Base-by-base conservation (phyloP, 352 stramenopile species). In the Globisporangium emineosum region DNA sequence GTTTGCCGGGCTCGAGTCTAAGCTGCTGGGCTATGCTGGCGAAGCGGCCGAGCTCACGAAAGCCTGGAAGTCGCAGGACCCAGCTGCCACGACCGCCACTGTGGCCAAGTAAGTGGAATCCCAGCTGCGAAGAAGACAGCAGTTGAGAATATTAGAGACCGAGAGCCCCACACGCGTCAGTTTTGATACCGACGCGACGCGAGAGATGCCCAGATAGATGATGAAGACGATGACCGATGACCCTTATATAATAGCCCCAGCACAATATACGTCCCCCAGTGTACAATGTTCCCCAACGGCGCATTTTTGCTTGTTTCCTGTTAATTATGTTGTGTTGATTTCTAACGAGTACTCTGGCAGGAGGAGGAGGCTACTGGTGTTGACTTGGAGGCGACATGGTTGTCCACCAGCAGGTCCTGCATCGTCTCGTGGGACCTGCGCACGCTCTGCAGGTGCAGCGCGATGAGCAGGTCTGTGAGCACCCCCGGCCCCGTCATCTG, bases 1-100 rank as follows among this genome's bases (percentile, higher is more conserved):
- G 51, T 88, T 88, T 35, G 77, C 71, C 0, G 60, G 43, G 5
- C 68, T 88, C n/a, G 79, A 88, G 57, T 25, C 69, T 27, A 64
- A 65, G 35, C 57, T 88, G 51, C 60, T 88, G 49, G 68, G 70
- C 17, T 85, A 71, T 55, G 71, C 81, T 10, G 55, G 70, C 0
- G 71, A 86, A 23, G 79, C 75, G 5, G 73, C 63, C 5, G 57
- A 55, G 5, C 74, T 83, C n/a, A 65, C 52, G 13, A 45, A 55
- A 27, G 21, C 29, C 2, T 60, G 40, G 40, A 58, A 58, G 30
- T 0, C 52, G 13, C 19, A 12, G 8, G 52, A 45, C 7, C 27
- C 50, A 15, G 30, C 4, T 10, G 52, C 30, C 21, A 23, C 19
- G 32, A 58, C 10, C n/a, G 19, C n/a, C 2, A 35, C 30, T 21